Percentiles rank a stretch among this genome's conserved stretches.
These are phyloP conservation scores for Pseudogymnoascus sp. DNA, from an alignment of 2,329 filamentous ascomycete species.

Conservation along the genomic window DNA sequence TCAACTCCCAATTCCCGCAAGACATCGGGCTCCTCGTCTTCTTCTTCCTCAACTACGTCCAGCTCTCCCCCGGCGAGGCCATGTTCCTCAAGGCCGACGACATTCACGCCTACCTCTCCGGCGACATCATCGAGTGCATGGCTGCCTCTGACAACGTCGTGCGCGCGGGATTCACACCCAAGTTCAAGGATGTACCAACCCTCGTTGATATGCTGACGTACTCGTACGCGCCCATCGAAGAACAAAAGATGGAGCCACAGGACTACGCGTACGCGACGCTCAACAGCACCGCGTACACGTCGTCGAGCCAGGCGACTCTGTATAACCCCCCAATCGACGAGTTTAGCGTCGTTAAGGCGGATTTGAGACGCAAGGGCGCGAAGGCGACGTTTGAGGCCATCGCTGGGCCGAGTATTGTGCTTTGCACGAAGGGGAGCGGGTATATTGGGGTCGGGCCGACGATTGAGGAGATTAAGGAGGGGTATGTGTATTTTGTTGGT, in stretches of 20 bases:
- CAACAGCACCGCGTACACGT: conserved; percentile 74
- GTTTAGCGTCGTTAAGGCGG: conserved; percentile 79
- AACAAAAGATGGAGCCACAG: conserved; percentile 83
- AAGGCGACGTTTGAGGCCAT: conserved; percentile 86
- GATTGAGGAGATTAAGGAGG: conserved; percentile 62
- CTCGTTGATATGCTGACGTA: conserved; percentile 90
- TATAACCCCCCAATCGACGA: conserved; percentile 97
- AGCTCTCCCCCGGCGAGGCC: conserved; percentile 78
- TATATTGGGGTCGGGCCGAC: conserved; percentile 80
- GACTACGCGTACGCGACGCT: conserved; percentile 82
- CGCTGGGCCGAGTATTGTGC: conserved; percentile 82
- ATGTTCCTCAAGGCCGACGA: conserved; percentile 96
- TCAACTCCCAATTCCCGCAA: conserved; percentile 74
- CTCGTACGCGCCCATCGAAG: conserved; percentile 83
- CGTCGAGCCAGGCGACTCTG: conserved; percentile 59
- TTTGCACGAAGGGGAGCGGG: conserved; percentile 77
- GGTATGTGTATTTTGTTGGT: conserved; percentile 76
- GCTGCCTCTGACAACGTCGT: conserved; percentile 98
- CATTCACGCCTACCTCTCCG: conserved; percentile 89
- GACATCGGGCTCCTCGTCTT: conserved; percentile 92
- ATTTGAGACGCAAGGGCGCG: conserved; percentile 59
- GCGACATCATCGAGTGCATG: conserved; percentile 99
- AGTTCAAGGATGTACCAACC: conserved; percentile 93
- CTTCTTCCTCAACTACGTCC: conserved; percentile 96
- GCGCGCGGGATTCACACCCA: conserved; percentile 92